Conservation (phyloP, 164 flowering plant genomes). For the Tetracentron sinense region DNA sequence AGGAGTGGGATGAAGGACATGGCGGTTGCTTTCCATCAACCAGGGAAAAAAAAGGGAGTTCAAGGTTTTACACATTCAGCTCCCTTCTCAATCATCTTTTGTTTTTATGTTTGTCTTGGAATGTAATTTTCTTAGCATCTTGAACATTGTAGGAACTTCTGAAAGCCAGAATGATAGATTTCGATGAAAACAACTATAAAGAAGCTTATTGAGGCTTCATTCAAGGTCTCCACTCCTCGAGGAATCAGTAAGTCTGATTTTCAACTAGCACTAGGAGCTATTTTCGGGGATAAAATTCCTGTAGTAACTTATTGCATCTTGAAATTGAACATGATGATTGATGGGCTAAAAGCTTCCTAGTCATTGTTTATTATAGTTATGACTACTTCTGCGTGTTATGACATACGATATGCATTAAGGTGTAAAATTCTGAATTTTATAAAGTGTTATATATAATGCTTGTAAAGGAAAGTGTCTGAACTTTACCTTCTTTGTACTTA, state of each 20-base stretch:
- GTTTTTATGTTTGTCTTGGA: neutral
- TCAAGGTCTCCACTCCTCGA: constrained; percentile 73
- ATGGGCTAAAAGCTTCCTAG: too few relatives aligned
- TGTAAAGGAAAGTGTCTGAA: too few relatives aligned
- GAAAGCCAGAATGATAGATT: constrained; percentile 57
- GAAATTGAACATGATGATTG: too few relatives aligned
- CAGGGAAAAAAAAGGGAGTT: constrained; percentile 85
- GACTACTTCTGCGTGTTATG: too few relatives aligned
- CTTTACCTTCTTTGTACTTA: too few relatives aligned
- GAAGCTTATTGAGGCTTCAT: constrained; percentile 96
- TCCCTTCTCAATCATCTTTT: constrained; percentile 8
- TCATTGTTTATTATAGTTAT: too few relatives aligned
- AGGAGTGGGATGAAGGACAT: constrained; percentile 76
- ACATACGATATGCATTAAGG: too few relatives aligned
- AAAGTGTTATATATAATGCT: too few relatives aligned
- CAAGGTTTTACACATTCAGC: constrained; percentile 53
- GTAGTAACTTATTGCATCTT: too few relatives aligned
- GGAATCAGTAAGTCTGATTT: constrained; percentile 95
- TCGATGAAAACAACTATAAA: constrained; percentile 93
- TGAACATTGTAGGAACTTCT: constrained; percentile 58
- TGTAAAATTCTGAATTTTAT: too few relatives aligned
- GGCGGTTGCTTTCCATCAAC: constrained; percentile 75
- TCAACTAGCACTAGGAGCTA: too few relatives aligned
- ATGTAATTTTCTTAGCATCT: constrained; percentile 9
- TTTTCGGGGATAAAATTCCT: too few relatives aligned